Base-by-base conservation (phyloP, 306 rosid species). In the Glycine tomentella region DNA sequence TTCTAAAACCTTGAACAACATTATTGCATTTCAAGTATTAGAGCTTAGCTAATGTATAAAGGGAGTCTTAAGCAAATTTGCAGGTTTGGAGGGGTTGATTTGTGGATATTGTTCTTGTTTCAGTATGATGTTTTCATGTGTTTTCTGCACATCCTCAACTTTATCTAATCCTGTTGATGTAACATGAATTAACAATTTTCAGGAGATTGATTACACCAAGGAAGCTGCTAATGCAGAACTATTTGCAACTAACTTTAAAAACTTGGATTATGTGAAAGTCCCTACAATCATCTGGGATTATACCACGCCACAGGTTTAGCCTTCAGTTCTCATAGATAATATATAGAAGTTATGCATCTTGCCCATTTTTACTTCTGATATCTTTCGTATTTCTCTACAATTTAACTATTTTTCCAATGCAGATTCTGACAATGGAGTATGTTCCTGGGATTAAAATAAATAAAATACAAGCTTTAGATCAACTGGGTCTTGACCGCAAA, bases 131-230 rank as follows among this genome's bases (percentile, higher is more conserved):
- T 72, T 72, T 77, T 52, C 69, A 69, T 52, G 20, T 61, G 62
- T 72, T 75, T 33, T 61, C 44, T 56, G 48, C 74, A 36, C 77
- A 50, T 78, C 64, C 77, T 77, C 69, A 78, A 44, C 68, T 72
- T 74, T 56, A 36, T 38, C 40, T 76, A 64, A 15, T 48, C 38
- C 72, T 58, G 65, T 70, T 78, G 55, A 74, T 74, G 81, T 75
- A 42, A 81, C 79, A 42, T 9, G 64, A 55, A 58, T 78, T 63
- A 62, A 81, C 50, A 62, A 53, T 75, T 83, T 87, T 87, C 98
- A 95, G 99, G 99, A 95, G 90, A 95, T 95, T 83, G 99, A 95
- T 88, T 95, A 95, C 90, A 95, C 97, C 85, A 93, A 90, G 93
- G 99, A 95, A 89, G 99, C 97, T 56, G 93, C 91, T 42, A 95